Percentiles rank a stretch among this genome's conserved stretches.
These are phyloP conservation scores for Suillus luteus DNA, from an alignment of 768 basidiomycete genomes.

Conservation along the genomic window DNA sequence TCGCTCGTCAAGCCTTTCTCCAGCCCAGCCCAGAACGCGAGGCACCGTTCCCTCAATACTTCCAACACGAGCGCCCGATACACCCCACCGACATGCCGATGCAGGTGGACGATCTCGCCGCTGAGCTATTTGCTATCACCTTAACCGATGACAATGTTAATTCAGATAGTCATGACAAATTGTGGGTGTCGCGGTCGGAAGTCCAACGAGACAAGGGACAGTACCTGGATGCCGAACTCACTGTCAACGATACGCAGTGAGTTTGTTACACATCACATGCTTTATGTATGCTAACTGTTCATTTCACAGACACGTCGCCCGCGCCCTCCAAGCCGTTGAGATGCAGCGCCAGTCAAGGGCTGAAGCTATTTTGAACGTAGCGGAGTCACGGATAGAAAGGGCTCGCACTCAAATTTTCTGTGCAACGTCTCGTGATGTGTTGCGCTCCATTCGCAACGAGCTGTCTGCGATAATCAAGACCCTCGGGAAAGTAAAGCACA, in stretches of 20 bases:
- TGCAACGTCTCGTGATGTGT: too few species aligned
- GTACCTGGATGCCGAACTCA: background rate
- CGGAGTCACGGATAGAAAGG: too few species aligned
- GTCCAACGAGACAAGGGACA: background rate
- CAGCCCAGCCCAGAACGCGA: background rate
- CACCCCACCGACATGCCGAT: background rate
- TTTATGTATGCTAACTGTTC: background rate
- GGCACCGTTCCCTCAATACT: background rate
- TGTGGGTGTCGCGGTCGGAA: background rate
- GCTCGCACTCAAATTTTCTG: fast-evolving
- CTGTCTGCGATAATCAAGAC: too few species aligned
- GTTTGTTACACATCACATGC: background rate
- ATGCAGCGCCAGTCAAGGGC: background rate
- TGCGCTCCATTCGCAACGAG: too few species aligned
- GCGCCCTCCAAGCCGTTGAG: background rate
- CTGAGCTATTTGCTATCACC: background rate
- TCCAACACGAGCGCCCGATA: background rate
- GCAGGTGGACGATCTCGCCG: background rate
- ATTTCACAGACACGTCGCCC: background rate
- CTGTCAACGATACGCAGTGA: background rate
- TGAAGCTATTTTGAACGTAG: background rate
- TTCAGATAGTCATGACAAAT: background rate
- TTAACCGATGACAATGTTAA: background rate
- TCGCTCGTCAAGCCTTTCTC: background rate
- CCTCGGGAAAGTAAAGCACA: too few species aligned